Base-by-base conservation (phyloP, 2,329 filamentous ascomycete species). In the Botrytis porri region DNA sequence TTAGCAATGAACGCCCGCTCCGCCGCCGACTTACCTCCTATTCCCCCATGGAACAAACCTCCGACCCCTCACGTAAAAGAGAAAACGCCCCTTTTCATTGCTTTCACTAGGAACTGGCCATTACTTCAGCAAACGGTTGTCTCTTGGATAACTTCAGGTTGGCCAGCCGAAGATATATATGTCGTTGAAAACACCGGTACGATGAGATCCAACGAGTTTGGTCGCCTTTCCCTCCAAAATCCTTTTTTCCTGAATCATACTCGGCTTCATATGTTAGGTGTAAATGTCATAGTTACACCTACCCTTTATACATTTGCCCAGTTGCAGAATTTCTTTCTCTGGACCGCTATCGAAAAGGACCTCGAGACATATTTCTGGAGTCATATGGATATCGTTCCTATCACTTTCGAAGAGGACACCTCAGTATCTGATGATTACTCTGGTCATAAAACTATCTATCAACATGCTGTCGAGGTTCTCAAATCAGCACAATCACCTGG, bases 181-280 rank as follows among this genome's bases (percentile, higher is more conserved):
- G 84, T 89, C 3, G 80, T 89, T 39, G 88, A 89, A 77, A 89
- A 89, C 80, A 89, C 85, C 7, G 87, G 87, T 12, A 84, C 84
- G n/a, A 85, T 88, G 77, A 81, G 85, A 71, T 84, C 85, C 64
- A 89, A 89, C 48, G 77, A 81, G 32, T 80, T 81, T 10, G 84
- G 83, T 5, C 81, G 82, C 41, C 82, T 89, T 5, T 82, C 83
- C 1, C 80, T 86, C 0, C 84, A 88, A 75, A 88, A 89, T 75
- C 87, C 86, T 0, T 88, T 86, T 79, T 88, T 84, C 78, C 80
- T 89, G 39, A 85, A 88, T 79, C 85, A 89, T 75, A 82, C 81
- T 1, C 80, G 82, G 14, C 83, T 89, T 25, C 74, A 81, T 8
- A 80, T 82, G n/a, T 84, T 88, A 37, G 87, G 86, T 57, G 85